Base-by-base conservation (phyloP, 192 early-diverging fungal species). In the Umbelopsis sp. region DNA sequence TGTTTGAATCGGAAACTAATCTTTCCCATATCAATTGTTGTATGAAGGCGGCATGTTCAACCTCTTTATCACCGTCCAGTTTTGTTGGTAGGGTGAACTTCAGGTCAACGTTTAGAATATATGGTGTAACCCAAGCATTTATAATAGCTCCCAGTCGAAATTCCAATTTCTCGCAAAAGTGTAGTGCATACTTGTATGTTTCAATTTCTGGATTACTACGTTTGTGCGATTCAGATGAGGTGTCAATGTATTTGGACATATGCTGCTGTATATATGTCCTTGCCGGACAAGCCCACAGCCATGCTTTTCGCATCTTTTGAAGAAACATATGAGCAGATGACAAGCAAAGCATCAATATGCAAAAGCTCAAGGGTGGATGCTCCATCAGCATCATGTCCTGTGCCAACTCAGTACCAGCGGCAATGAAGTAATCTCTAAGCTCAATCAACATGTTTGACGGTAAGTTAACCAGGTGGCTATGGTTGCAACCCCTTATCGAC, bases 171-270 rank as follows among this genome's bases (percentile, higher is more conserved):
- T 35, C 5, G 27, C 55, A 61, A 16, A 18, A 61, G 33, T 35
- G 25, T n/a, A 61, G 25, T 35, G 55, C 55, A 61, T 33, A 35
- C 55, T 61, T 61, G 55, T 61, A 61, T 4, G 55, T 61, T 33
- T 61, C 55, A 15, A 61, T 4, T 35, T 61, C 55, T 15, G 55
- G 15, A n/a, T 13, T 61, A 35, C 55, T 61, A 6, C 25, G 55
- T 0, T 10, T 25, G 7, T 61, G 16, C 25, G 12, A 18, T 35
- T 12, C 30, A 8, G 25, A 27, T 13, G 33, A 35, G 16, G 30
- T 2, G 4, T 27, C 30, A 15, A 61, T 61, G 30, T 33, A 61
- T 22, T 61, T 13, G 1, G 5, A 35, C 55, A 61, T n/a, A 35
- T 35, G 30, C 16, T 61, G 55, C 13, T 61, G 55, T 18, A 61